phyloP scores from a whole-genome alignment of 1,139 yeast species.

The Protomyces lactucae-debilis region DNA sequence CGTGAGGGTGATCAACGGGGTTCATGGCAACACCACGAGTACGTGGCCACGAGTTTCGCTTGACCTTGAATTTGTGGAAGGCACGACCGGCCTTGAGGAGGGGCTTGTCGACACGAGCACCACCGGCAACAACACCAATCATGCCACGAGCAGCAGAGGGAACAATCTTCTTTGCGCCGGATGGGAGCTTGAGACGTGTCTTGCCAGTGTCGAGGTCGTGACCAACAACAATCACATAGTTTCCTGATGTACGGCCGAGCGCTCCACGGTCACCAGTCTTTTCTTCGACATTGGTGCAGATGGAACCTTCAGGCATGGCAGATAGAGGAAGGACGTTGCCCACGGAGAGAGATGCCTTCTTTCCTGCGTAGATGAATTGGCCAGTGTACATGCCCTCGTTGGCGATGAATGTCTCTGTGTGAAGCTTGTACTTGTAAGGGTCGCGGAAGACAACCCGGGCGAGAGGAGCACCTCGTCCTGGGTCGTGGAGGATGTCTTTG shows the following conservation, averaged over 20 bases:
- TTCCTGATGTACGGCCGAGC: slow-evolving; percentile 98
- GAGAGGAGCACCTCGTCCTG: slow-evolving; percentile 99
- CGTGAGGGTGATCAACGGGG: slow-evolving; percentile 99
- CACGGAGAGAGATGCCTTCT: slow-evolving; percentile 93
- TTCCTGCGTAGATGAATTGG: slow-evolving; percentile 98
- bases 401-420: slow-evolving; percentile 98
- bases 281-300: slow-evolving; percentile 97
- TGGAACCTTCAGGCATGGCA: slow-evolving; percentile 98
- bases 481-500: slow-evolving; percentile 97
- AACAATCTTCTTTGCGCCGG: slow-evolving; percentile 96
- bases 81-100: slow-evolving; percentile 99
- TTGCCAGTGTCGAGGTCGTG: slow-evolving; percentile 99
- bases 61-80: slow-evolving; percentile 97
- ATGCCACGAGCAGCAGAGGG: slow-evolving; percentile 98
- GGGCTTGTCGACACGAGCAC: slow-evolving; percentile 99
- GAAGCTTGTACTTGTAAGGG: slow-evolving; percentile 96
- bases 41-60: slow-evolving; percentile 99
- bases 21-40: slow-evolving; percentile 99
- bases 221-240: slow-evolving; percentile 97
- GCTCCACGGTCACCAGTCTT: slow-evolving; percentile 99
- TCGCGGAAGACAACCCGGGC: slow-evolving; percentile 99
- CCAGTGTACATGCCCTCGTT: slow-evolving; percentile 99
- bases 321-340: slow-evolving; percentile 98
- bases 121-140: slow-evolving; percentile 99
- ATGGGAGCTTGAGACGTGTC: slow-evolving; percentile 98